Percentiles rank a stretch among this genome's conserved stretches.
Conservation (phyloP, 257 asterid species). For the Solanum megistacrolobum region DNA sequence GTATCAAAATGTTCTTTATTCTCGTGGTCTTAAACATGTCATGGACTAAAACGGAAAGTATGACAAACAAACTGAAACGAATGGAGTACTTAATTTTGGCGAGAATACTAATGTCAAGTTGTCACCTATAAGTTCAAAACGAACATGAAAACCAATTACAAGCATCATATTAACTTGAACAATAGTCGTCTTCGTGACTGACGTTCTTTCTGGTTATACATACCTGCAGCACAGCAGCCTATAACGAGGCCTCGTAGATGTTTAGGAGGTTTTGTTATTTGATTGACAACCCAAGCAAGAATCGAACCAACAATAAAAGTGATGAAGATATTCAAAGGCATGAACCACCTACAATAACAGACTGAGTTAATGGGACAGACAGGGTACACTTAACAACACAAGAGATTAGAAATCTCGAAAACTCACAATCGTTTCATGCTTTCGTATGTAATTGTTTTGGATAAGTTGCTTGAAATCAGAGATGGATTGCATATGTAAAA, state of each 20-base stretch:
- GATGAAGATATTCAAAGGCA: constrained; percentile 69
- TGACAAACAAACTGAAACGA: not conserved
- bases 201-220: not conserved
- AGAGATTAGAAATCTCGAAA: not conserved
- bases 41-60: not conserved
- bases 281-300: constrained; percentile 66
- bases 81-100: not conserved
- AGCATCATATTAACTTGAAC: not conserved
- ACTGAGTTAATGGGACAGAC: not conserved
- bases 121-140: no score
- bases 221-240: constrained; percentile 88
- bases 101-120: not conserved
- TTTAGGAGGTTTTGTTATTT: constrained; percentile 48
- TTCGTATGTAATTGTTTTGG: constrained; percentile 61
- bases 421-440: constrained; percentile 68
- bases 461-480: constrained; percentile 68
- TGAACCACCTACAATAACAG: constrained; percentile 62
- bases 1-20: not conserved
- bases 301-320: constrained; percentile 70
- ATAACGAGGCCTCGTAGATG: constrained; percentile 68
- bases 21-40: not conserved
- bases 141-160: no score
- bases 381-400: not conserved
- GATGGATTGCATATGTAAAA: constrained; percentile 72
- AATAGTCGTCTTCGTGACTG: not conserved